Percentiles rank a stretch among this genome's conserved stretches.
phyloP scores from a whole-genome alignment of 257 asterid species.

The Solanum pinnatisectum region DNA sequence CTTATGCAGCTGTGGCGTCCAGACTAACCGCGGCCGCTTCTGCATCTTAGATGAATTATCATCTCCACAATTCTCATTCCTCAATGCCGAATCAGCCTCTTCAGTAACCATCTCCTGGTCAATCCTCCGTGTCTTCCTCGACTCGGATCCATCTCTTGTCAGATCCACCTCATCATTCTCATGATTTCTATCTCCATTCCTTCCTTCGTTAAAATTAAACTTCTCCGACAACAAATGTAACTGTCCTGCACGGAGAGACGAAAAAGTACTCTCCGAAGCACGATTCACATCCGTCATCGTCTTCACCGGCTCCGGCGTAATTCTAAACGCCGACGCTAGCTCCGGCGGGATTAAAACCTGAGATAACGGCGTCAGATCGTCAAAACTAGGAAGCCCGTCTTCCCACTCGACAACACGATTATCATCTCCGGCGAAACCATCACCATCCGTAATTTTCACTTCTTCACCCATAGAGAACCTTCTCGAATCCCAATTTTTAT shows the following conservation, averaged over 20 bases:
- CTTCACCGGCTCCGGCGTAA: conserved; percentile 6
- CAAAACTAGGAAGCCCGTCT: conserved; percentile 9
- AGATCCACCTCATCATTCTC: conserved; percentile 4
- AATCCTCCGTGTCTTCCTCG: conserved; percentile 6
- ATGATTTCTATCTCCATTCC: background rate
- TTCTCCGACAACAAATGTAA: background rate
- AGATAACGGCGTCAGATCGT: conserved; percentile 15
- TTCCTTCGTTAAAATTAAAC: background rate
- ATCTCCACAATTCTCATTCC: background rate
- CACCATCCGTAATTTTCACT: conserved; percentile 24
- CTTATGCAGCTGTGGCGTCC: conserved; percentile 26
- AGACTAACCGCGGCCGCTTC: conserved; percentile 16
- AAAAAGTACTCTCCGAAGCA: conserved; percentile 7
- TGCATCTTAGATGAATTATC: background rate
- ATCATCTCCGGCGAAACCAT: background rate
- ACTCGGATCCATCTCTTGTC: conserved; percentile 5
- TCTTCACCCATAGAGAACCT: conserved; percentile 47
- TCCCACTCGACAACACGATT: conserved; percentile 11
- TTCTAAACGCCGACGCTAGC: conserved; percentile 14
- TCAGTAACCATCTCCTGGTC: conserved; percentile 4
- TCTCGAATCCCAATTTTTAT: background rate
- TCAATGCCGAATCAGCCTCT: conserved; percentile 1
- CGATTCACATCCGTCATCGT: conserved; percentile 14
- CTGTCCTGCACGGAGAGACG: background rate
- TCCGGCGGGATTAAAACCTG: conserved; percentile 12